phyloP scores from a whole-genome alignment of 768 basidiomycete genomes.

The Boletus insuetus region DNA sequence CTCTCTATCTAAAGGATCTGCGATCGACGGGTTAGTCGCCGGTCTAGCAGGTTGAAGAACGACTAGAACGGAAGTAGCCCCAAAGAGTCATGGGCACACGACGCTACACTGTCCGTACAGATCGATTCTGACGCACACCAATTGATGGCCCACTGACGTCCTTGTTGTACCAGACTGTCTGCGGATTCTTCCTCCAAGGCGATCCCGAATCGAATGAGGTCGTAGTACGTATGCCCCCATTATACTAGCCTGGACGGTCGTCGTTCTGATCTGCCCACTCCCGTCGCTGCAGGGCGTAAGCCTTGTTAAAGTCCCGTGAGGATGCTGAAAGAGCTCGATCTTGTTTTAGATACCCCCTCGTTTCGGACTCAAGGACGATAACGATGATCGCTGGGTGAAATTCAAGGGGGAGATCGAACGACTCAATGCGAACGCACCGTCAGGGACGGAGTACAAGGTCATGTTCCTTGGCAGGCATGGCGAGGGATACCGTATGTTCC shows the following conservation, averaged over 20 bases:
- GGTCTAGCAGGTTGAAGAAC: neutral
- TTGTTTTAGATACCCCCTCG: slow-evolving; percentile 46
- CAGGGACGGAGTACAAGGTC: slow-evolving; percentile 52
- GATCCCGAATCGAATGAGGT: slow-evolving; percentile 13
- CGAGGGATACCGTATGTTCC: slow-evolving; percentile 64
- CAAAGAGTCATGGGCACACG: slow-evolving; percentile 6
- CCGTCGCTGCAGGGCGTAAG: slow-evolving; percentile 13
- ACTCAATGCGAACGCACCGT: slow-evolving; percentile 43
- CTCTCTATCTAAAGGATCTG: neutral
- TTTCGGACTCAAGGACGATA: slow-evolving; percentile 58
- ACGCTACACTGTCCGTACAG: slow-evolving; percentile 17
- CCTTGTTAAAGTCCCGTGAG: neutral
- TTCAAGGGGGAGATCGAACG: slow-evolving; percentile 40
- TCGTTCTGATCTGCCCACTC: neutral
- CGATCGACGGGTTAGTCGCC: neutral
- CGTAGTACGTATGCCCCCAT: slow-evolving; percentile 6
- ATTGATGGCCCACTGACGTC: neutral
- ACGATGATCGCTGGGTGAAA: slow-evolving; percentile 47
- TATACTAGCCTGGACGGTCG: neutral
- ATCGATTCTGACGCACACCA: neutral
- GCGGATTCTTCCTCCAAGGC: slow-evolving; percentile 19
- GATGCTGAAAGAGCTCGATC: neutral
- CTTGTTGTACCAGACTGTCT: slow-evolving; percentile 2
- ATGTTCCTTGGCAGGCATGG: slow-evolving; percentile 70
- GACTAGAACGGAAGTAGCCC: neutral